phyloP scores from a whole-genome alignment of 202 grass and related monocot species.

The Bolboschoenoplectus hybrid region DNA sequence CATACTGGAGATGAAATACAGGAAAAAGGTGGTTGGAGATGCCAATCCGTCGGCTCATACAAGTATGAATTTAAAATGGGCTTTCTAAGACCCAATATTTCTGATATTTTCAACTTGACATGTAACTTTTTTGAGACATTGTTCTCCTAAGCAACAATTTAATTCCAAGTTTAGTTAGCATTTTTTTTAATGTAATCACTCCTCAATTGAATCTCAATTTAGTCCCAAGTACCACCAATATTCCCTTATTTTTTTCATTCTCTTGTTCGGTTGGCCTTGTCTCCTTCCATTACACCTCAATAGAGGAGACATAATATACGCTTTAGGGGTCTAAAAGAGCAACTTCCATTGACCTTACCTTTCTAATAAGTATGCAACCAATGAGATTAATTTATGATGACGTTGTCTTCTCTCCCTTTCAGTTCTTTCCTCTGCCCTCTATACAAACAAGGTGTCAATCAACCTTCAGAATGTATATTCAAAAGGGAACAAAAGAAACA shows the following conservation, averaged over 20 bases:
- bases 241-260: background rate
- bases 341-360: background rate
- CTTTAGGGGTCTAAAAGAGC: background rate
- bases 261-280: background rate
- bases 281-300: background rate
- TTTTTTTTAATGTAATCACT: background rate
- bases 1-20: slow-evolving; percentile 49
- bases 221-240: background rate
- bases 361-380: background rate
- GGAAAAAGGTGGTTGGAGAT: slow-evolving; percentile 82
- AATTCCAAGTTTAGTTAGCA: slow-evolving; percentile 38
- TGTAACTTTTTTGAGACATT: background rate
- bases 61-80: slow-evolving; percentile 50
- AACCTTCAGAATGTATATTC: background rate
- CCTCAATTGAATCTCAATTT: background rate
- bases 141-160: slow-evolving; percentile 31
- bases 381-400: background rate
- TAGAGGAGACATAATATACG: background rate
- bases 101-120: background rate
- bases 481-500: background rate
- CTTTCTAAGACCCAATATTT: background rate
- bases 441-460: background rate
- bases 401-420: background rate
- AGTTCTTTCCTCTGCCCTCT: background rate
- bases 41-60: slow-evolving; percentile 93